A percentile compares a stretch with the other conserved stretches of the same genome.
phyloP scores from a whole-genome alignment of 1,284 basidiomycete genomes.

The Leccinum subfulvum region DNA sequence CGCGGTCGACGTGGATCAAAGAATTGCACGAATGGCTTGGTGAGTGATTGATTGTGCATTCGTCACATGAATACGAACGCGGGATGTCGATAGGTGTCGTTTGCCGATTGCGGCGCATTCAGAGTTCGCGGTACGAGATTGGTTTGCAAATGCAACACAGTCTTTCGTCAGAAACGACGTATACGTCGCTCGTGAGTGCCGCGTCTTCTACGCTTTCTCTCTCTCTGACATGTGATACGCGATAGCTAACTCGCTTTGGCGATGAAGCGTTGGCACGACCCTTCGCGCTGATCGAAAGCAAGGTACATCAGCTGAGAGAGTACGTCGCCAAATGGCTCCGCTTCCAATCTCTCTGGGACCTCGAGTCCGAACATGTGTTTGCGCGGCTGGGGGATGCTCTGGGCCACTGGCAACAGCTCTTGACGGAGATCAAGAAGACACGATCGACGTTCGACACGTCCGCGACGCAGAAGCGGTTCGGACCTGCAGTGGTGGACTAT shows the following conservation, averaged over 20 bases:
- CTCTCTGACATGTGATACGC: conserved; percentile 1
- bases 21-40: conserved; percentile 91
- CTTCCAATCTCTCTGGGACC: conserved; percentile 98
- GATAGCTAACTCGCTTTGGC: conserved; percentile 73
- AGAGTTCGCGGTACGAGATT: conserved; percentile 95
- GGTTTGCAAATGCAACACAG: conserved; percentile 81
- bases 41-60: conserved; percentile 38
- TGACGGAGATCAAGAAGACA: conserved; percentile 95
- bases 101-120: conserved; percentile 85
- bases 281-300: conserved; percentile 84
- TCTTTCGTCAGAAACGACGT: conserved; percentile 66
- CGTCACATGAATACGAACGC: background rate
- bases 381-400: conserved; percentile 91
- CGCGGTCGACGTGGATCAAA: conserved; percentile 87
- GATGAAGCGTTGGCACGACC: conserved; percentile 79
- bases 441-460: conserved; percentile 96
- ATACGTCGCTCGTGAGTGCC: conserved; percentile 76
- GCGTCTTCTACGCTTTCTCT: background rate
- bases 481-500: conserved; percentile 89
- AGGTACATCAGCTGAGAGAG: conserved; percentile 81
- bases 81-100: conserved; percentile 59
- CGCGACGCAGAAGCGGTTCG: conserved; percentile 89
- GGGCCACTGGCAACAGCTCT: conserved; percentile 89
- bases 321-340: conserved; percentile 98
- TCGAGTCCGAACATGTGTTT: conserved; percentile 96